Evolutionary conservation across 2,329 filamentous ascomycete genomes (phyloP).

Genomic region (Boeremia exigua): DNA sequence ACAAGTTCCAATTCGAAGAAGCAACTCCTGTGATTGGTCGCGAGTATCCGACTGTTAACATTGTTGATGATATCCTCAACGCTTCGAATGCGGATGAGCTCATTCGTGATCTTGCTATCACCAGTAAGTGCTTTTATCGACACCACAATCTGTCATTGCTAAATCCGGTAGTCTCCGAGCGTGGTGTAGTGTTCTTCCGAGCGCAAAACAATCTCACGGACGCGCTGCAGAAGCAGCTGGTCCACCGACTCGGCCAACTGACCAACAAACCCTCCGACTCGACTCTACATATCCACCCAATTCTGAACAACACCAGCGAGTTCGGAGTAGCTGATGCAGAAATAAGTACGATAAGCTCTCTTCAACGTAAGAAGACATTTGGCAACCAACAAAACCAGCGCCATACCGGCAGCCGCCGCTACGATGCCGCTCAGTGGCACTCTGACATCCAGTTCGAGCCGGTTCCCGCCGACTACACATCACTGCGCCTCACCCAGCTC

Average conservation of each 20-base stretch:
- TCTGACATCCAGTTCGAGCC: constrained; percentile 71
- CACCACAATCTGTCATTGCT: background rate
- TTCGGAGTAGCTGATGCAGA: constrained; percentile 40
- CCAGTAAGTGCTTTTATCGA: constrained; percentile 18
- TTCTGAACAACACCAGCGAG: constrained; percentile 44
- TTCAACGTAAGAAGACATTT: constrained; percentile 40
- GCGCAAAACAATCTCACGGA: constrained; percentile 58
- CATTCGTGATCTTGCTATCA: constrained; percentile 66
- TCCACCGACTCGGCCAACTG: constrained; percentile 59
- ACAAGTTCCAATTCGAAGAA: constrained; percentile 47
- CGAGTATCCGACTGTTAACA: constrained; percentile 64
- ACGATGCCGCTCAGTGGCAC: constrained; percentile 58
- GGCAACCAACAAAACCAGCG: constrained; percentile 11
- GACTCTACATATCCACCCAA: constrained; percentile 66
- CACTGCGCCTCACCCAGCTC: constrained; percentile 57
- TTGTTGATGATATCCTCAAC: constrained; percentile 66
- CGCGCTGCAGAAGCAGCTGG: constrained; percentile 60
- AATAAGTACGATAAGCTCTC: constrained; percentile 46
- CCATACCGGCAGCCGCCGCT: constrained; percentile 45
- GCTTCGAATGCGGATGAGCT: constrained; percentile 68
- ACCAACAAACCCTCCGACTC: constrained; percentile 57
- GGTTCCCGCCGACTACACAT: constrained; percentile 67
- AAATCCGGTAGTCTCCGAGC: constrained; percentile 47
- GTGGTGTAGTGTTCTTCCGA: constrained; percentile 62
- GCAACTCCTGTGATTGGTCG: constrained; percentile 67